phyloP scores from a whole-genome alignment of 106 monocot genomes.

The Dendrobium catenatum region DNA sequence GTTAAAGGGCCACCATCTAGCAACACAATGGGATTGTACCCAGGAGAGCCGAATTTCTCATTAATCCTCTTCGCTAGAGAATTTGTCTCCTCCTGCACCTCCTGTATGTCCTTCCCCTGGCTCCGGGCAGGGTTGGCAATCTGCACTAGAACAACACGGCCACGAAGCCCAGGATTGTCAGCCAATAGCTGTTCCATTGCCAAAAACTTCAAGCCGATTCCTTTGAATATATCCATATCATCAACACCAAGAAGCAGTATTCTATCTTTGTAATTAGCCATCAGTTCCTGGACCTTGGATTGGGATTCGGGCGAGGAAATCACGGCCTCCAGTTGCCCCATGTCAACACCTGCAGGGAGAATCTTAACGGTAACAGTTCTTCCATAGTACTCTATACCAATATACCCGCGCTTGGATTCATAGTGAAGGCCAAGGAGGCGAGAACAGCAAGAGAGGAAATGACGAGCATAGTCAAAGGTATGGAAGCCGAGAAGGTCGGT shows the following conservation, averaged over 20 bases:
- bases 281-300: conserved; percentile 14
- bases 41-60: conserved; percentile 22
- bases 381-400: conserved; percentile 39
- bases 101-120: conserved; percentile 46
- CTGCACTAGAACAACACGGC: conserved; percentile 55
- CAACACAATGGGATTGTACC: conserved; percentile 46
- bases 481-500: conserved; percentile 52
- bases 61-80: conserved; percentile 29
- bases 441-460: conserved; percentile 51
- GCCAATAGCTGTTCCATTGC: conserved; percentile 53
- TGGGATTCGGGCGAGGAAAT: conserved; percentile 18
- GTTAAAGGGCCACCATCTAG: conserved; percentile 23
- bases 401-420: conserved; percentile 38
- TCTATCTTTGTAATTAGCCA: conserved; percentile 8
- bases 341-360: conserved; percentile 33
- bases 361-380: conserved; percentile 49
- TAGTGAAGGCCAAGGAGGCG: conserved; percentile 41
- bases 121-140: conserved; percentile 63
- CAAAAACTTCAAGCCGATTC: conserved; percentile 53
- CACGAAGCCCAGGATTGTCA: conserved; percentile 29
- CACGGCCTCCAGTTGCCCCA: conserved; percentile 27
- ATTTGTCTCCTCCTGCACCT: conserved; percentile 35
- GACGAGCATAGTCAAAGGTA: conserved; percentile 52
- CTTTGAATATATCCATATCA: conserved; percentile 55
- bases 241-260: conserved; percentile 38